phyloP scores from a whole-genome alignment of 2,329 filamentous ascomycete genomes.

The Calycina herbarum region DNA sequence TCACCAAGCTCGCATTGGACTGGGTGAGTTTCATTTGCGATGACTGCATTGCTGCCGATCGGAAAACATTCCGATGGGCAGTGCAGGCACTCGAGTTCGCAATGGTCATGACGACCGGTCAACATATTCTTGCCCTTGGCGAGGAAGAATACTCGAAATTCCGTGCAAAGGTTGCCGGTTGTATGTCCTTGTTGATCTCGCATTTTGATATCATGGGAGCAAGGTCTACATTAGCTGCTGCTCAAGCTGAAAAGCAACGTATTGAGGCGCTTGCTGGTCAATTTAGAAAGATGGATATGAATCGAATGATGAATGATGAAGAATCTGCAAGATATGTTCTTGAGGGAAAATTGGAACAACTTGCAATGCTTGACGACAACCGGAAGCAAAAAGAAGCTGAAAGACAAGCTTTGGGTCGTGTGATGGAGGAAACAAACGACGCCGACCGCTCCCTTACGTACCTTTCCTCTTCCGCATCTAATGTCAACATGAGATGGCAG shows the following conservation, averaged over 20 bases:
- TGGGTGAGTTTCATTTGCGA: constrained; percentile 99
- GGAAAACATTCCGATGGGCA: constrained; percentile 96
- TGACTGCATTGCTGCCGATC: constrained; percentile 89
- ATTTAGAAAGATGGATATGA: constrained; percentile 76
- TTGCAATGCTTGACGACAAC: constrained; percentile 74
- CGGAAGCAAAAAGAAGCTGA: constrained; percentile 81
- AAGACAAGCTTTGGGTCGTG: constrained; percentile 82
- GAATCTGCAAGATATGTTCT: constrained; percentile 76
- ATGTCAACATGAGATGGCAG: constrained; percentile 95
- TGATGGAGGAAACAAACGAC: constrained; percentile 92
- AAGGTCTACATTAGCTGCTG: constrained; percentile 86
- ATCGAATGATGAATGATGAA: constrained; percentile 73
- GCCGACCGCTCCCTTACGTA: constrained; percentile 93
- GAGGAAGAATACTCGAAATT: constrained; percentile 84
- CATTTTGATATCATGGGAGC: constrained; percentile 99
- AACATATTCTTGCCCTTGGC: constrained; percentile 87
- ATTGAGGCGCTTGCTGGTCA: constrained; percentile 78
- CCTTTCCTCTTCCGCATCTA: constrained; percentile 89
- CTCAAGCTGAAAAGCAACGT: constrained; percentile 88
- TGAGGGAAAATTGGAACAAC: constrained; percentile 70
- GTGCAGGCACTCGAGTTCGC: constrained; percentile 94
- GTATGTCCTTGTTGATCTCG: constrained; percentile 95
- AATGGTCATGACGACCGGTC: constrained; percentile 94
- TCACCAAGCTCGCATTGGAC: constrained; percentile 89
- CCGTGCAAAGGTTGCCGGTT: constrained; percentile 87